Conservation (phyloP, 2,329 filamentous ascomycete species). For the Monilinia aucupariae region DNA sequence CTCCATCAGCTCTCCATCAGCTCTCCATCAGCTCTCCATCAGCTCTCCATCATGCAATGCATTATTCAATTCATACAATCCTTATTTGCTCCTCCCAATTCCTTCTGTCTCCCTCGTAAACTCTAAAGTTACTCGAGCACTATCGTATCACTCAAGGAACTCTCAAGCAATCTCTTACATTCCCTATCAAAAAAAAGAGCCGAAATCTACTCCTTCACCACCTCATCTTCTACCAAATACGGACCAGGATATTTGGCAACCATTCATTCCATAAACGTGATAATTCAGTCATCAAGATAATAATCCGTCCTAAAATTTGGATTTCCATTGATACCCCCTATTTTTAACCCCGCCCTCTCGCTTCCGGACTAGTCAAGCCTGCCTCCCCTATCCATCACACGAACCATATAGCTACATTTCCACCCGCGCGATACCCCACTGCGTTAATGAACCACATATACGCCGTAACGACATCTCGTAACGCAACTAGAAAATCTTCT, state of each 20-base stretch:
- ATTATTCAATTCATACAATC: background rate
- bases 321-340: background rate
- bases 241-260: background rate
- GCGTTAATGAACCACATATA: background rate
- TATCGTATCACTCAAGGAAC: background rate
- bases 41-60: background rate
- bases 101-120: background rate
- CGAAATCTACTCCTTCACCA: background rate
- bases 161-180: background rate
- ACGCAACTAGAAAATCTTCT: background rate
- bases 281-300: background rate
- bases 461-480: background rate
- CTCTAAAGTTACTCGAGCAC: no score
- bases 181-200: background rate
- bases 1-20: no score
- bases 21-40: no score
- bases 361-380: background rate
- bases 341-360: background rate
- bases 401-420: background rate
- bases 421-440: background rate
- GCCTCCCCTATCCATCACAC: background rate
- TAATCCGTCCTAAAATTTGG: background rate
- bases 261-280: background rate
- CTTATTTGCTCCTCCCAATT: background rate
- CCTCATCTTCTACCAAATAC: background rate